phyloP scores from a whole-genome alignment of 176 grass and related monocot species.

The Hsuehochloa calcarea region DNA sequence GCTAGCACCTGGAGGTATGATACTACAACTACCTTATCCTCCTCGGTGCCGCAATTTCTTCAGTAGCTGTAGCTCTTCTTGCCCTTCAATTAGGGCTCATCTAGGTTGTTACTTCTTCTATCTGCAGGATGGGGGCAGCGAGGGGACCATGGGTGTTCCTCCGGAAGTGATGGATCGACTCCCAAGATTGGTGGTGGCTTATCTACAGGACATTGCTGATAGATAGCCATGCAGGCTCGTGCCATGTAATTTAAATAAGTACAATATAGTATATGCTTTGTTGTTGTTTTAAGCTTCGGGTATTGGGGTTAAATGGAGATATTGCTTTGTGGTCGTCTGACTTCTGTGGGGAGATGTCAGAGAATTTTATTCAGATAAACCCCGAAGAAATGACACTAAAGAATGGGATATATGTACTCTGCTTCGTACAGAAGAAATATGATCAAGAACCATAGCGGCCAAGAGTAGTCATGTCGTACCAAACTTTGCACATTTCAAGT shows the following conservation, averaged over 20 bases:
- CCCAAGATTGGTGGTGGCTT: slow-evolving; percentile 4
- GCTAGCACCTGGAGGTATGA: slow-evolving; percentile 90
- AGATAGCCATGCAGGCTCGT: slow-evolving; percentile 21
- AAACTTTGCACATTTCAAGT: too few relatives aligned
- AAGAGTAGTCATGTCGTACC: too few relatives aligned
- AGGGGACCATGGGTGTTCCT: slow-evolving; percentile 82
- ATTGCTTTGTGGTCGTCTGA: slow-evolving; percentile 26
- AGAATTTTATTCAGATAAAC: too few relatives aligned
- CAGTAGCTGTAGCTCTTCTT: neutral
- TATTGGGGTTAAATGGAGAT: neutral
- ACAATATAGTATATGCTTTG: slow-evolving; percentile 16
- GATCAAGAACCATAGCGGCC: too few relatives aligned
- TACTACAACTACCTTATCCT: slow-evolving; percentile 22
- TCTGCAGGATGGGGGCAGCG: slow-evolving; percentile 72
- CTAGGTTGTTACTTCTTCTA: neutral
- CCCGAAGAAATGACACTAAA: too few relatives aligned
- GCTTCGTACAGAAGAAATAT: too few relatives aligned
- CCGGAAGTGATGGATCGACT: slow-evolving; percentile 41
- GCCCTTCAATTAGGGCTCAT: slow-evolving; percentile 11
- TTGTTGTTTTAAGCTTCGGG: neutral
- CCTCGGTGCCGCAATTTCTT: slow-evolving; percentile 10
- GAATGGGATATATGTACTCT: too few relatives aligned
- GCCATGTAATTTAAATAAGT: slow-evolving; percentile 29
- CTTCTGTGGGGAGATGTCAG: too few relatives aligned
- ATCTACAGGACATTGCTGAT: slow-evolving; percentile 16